Evolutionary conservation across 495 filamentous ascomycete species (phyloP), one percentile per base, ranked within the genome.

Genomic region (Polyplosphaeria fusca): DNA sequence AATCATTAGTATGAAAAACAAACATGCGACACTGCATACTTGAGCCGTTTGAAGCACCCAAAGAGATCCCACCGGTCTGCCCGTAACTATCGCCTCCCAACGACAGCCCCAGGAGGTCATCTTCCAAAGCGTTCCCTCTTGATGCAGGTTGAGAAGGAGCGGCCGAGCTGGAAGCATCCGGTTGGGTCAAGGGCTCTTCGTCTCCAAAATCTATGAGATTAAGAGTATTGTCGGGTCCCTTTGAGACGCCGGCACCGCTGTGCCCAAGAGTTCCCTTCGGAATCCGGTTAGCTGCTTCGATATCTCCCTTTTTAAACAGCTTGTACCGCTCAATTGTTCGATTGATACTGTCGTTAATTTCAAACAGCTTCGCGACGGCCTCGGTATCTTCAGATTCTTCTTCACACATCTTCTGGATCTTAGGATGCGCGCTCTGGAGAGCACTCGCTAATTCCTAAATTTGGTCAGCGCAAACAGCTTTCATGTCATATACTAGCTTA

Each of bases 361-460:
- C 90, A 35, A 97, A 76, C 23, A 98, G 73, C 73, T 97, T 96
- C 40, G 88, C 87, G 9, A 98, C 93, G 14, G 93, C 93, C 72
- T 96, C 94, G 43, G 88, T 82, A 67, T 98, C 93, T 37, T 97
- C 93, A 13, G 89, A 95, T 67, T 98, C 93, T 66, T 97, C 93
- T 68, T 98, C 94, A 68, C 94, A 96, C 91, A 98, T 98, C 74
- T 86, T 95, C 66, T 96, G 91, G 52, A 97, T 98, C 75, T 98
- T 97, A 0, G 93, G 94, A 49, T 97, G 94, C 11, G 93, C 94
- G 61, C 88, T 96, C 69, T 88, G 88, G 26, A 98, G 75, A 3
- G 93, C 84, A 64, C 84, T 86, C n/a, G 90, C 90, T 46, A 98
- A 82, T 75, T 97, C 93, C 79, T 87, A 60, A 2, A 44, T n/a